Base-by-base conservation (phyloP, 441 rosid genomes). In the Brassica balearica region DNA sequence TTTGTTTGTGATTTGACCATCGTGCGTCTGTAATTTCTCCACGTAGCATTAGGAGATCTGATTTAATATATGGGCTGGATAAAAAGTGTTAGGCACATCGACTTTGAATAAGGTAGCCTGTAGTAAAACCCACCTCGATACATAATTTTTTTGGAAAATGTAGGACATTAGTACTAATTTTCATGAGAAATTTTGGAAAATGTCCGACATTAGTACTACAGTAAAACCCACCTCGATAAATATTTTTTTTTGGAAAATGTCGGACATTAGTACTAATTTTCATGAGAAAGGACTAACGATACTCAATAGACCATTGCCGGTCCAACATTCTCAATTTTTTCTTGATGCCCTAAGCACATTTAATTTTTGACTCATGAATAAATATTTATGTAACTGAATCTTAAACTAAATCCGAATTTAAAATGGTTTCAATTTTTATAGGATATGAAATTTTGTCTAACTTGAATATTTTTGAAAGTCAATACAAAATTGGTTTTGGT, bases 21-120 rank as follows among this genome's bases (percentile, higher is more conserved):
- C 77, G 0, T 14, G 69, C 77, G 81, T 72, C 65, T 60, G 11
- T 48, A 0, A 0, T 22, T 29, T 0, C 29, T 72, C 68, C 77
- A 78, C 73, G 81, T 77, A 5, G 61, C 48, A 34, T 12, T 12
- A 0, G 2, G 10, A 38, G 43, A 8, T 38, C 43, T 10, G 43
- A 38, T 8, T 3, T 38, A 8, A 8, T 38, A 38, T 14, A 3
- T 71, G 65, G 75, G 74, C 70, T 63, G 19, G 8, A 56, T 19
- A 0, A 36, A 22, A 43, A 6, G 7, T 22, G 29, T 65, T 3
- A 17, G 22, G 68, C 48, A 66, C 72, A 65, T 65, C 34, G 46
- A 43, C 14, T 43, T 43, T 43, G 51, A 10, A 43, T 10, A 10
- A 43, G 2, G 3, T 55, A 17, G 11, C 60, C 60, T 17, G 58